These are phyloP conservation scores for Posidonia oceanica DNA, from an alignment of 116 monocot species.

Conservation along the genomic window DNA sequence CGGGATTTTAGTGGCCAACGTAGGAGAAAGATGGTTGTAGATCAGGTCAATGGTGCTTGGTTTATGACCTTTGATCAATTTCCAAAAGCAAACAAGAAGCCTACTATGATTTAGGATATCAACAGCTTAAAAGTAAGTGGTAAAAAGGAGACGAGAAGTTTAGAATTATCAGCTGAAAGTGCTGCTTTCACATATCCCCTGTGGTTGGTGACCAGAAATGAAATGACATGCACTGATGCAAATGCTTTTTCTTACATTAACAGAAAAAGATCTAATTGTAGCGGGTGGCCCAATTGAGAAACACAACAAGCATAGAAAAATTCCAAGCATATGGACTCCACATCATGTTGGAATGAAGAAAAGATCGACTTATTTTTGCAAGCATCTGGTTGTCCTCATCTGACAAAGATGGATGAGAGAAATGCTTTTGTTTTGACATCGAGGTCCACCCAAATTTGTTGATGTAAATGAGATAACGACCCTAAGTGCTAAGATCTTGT, in stretches of 20 bases:
- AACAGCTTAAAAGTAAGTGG: no score
- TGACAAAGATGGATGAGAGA: neutral
- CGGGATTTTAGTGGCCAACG: no score
- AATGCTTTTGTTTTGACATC: neutral
- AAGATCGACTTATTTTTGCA: neutral
- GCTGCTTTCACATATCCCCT: no score
- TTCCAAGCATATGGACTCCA: neutral
- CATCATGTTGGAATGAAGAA: neutral
- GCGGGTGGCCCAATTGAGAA: neutral
- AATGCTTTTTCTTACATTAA: no score
- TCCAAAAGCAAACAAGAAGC: neutral
- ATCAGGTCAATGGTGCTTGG: no score
- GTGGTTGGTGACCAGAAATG: no score
- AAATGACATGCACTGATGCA: no score
- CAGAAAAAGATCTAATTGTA: neutral
- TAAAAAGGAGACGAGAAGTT: no score
- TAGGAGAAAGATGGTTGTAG: no score
- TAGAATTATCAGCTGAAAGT: no score
- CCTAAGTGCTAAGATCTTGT: neutral
- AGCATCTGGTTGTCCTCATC: conserved; percentile 1
- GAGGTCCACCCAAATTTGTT: neutral
- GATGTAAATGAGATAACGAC: neutral
- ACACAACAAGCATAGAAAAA: neutral
- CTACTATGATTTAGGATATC: neutral
- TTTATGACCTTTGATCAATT: neutral